Percentiles rank a stretch among this genome's conserved stretches.
Conservation (phyloP, 2,329 filamentous ascomycete genomes). For the Amauroascus verrucosus region DNA sequence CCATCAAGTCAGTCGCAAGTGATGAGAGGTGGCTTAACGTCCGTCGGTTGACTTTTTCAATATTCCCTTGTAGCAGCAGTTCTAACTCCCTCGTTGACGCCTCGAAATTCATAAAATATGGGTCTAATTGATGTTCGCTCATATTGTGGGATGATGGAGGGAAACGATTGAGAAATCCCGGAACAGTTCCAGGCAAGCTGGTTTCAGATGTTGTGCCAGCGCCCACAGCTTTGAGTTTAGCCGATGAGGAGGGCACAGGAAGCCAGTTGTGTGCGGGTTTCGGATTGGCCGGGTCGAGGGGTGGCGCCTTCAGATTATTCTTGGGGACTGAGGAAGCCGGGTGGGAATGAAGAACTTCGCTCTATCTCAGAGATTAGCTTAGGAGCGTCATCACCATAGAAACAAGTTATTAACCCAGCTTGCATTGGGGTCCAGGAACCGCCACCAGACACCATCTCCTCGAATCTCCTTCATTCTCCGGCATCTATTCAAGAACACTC, state of each 20-base stretch:
- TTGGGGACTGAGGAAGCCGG: constrained; percentile 88
- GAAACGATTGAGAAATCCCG: constrained; percentile 67
- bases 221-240: constrained; percentile 59
- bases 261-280: constrained; percentile 77
- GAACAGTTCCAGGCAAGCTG: constrained; percentile 46
- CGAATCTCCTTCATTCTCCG: constrained; percentile 83
- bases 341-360: constrained; percentile 86
- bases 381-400: neutral
- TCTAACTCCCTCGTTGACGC: constrained; percentile 86
- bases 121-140: constrained; percentile 82
- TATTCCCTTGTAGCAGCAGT: constrained; percentile 74
- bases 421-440: constrained; percentile 92
- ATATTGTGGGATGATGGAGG: constrained; percentile 66
- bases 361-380: constrained; percentile 43
- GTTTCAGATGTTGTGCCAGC: constrained; percentile 30
- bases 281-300: constrained; percentile 86
- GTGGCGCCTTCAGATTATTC: constrained; percentile 88
- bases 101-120: constrained; percentile 92
- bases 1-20: constrained; percentile 76
- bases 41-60: constrained; percentile 92
- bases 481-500: constrained; percentile 89
- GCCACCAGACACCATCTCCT: constrained; percentile 93
- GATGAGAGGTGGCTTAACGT: constrained; percentile 76
- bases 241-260: constrained; percentile 72
- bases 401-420: constrained; percentile 61